Percentiles rank a stretch among this genome's conserved stretches.
These are phyloP conservation scores for Canavalia ensiformis DNA, from an alignment of 306 rosid genomes.

Conservation along the genomic window DNA sequence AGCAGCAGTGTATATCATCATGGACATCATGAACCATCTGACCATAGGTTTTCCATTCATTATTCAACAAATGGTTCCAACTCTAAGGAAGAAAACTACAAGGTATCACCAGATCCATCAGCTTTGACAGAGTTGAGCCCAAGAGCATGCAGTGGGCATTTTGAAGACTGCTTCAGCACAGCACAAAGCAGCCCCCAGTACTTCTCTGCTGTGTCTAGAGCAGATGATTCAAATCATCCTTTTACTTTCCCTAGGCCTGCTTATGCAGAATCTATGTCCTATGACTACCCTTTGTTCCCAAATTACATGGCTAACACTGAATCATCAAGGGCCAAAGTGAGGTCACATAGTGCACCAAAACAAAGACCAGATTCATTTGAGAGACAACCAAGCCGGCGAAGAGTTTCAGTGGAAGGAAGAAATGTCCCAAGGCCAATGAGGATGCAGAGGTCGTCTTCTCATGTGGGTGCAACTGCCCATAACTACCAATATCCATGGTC, in stretches of 20 bases:
- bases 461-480: constrained; percentile 73
- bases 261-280: constrained; percentile 64
- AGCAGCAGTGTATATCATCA: constrained; percentile 57
- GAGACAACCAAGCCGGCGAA: constrained; percentile 77
- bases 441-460: constrained; percentile 96
- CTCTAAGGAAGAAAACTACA: constrained; percentile 66
- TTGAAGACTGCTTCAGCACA: constrained; percentile 70
- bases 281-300: constrained; percentile 76
- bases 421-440: constrained; percentile 83
- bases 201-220: constrained; percentile 65
- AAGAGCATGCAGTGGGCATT: constrained; percentile 74
- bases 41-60: constrained; percentile 51
- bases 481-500: constrained; percentile 80
- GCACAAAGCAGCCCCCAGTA: constrained; percentile 80
- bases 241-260: constrained; percentile 74
- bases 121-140: constrained; percentile 73
- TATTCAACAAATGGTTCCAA: constrained; percentile 46
- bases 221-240: constrained; percentile 60
- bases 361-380: constrained; percentile 82
- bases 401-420: constrained; percentile 77
- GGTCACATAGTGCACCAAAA: constrained; percentile 95
- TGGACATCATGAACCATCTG: constrained; percentile 46
- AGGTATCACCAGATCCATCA: constrained; percentile 76
- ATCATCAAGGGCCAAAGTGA: constrained; percentile 85
- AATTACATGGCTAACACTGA: constrained; percentile 96